Conservation (phyloP, 2,329 filamentous ascomycete genomes). For the Cladophialophora chaetospira region DNA sequence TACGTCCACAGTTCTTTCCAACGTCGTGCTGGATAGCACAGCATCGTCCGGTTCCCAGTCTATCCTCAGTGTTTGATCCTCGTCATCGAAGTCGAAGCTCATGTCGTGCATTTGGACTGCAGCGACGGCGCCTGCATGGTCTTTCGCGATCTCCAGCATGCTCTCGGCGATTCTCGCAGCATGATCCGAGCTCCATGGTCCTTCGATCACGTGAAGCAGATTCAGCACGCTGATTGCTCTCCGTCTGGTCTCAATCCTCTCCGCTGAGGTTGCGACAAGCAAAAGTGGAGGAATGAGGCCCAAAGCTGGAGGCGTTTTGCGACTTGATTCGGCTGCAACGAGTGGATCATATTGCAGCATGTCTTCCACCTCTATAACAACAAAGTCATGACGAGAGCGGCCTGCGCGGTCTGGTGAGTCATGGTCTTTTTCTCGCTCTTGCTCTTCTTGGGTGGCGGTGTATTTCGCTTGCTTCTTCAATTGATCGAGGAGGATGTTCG, state of each 20-base stretch:
- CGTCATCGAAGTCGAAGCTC: conserved; percentile 6
- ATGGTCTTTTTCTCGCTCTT: neutral
- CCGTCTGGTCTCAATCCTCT: conserved; percentile 7
- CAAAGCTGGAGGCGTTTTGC: conserved; percentile 1
- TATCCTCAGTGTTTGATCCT: neutral
- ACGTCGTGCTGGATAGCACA: neutral
- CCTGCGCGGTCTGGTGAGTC: neutral
- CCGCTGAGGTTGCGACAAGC: conserved; percentile 10
- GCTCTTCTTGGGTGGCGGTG: neutral
- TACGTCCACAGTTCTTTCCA: neutral
- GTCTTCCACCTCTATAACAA: conserved; percentile 24
- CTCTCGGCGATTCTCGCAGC: conserved; percentile 20
- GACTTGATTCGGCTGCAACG: conserved; percentile 1
- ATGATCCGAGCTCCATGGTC: conserved; percentile 16
- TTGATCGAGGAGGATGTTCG: conserved; percentile 18
- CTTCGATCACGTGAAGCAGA: conserved; percentile 16
- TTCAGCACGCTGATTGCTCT: conserved; percentile 17
- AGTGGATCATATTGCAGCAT: conserved; percentile 13
- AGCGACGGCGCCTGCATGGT: neutral
- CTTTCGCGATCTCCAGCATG: conserved; percentile 15
- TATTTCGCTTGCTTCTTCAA: conserved; percentile 7
- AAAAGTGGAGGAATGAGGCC: conserved; percentile 24
- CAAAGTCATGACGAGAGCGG: conserved; percentile 14
- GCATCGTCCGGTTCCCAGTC: conserved; percentile 14
- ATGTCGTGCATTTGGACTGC: conserved; percentile 13